Evolutionary conservation across 305 asterid species (phyloP), one percentile per base, ranked within the genome.

Genomic region (Plantago rigida): DNA sequence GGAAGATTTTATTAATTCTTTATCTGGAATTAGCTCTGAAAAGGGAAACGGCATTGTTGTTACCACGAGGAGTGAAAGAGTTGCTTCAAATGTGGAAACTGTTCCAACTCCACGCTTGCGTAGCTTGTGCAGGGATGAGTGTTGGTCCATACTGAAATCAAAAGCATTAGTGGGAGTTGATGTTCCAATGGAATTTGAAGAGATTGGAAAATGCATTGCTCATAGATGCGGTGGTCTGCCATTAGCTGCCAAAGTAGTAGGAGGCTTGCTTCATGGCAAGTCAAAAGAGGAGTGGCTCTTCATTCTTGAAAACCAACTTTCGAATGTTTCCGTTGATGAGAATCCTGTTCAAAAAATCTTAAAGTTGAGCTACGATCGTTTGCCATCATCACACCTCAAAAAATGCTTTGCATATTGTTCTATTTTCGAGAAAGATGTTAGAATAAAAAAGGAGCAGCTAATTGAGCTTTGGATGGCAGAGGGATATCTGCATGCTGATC

Each of bases 331-430:
- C 0, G 72, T 51, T 9, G n/a, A 48, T 57, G 79, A 29, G 39
- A 31, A 42, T 54, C 5, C 1, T 3, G 61, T 69, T 8, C 12
- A 49, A 46, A 65, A 36, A 5, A 56, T 77, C 5, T 63, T 77
- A 7, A 73, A 39, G 39, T 13, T 77, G 47, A 77, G 79, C 41
- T 73, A 59, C 22, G 74, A 73, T 52, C 39, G 39, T 31, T 31
- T 31, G 7, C 39, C 39, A 31, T 31, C 39, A 31, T 31, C 39
- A 29, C 28, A 60, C 10, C 60, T 77, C 1, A 73, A 77, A 13
- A 73, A 73, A 47, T 76, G 81, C 12, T 76, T 79, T 45, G 77
- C 77, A 1, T 79, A 68, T 41, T 73, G 75, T 26, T 75, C 78
- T 0, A 60, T 78, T 13, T 75, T 69, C 19, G 17, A 26, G 1